These are phyloP conservation scores for Metschnikowia picachoensis DNA, from an alignment of 805 yeast genomes.

Conservation along the genomic window DNA sequence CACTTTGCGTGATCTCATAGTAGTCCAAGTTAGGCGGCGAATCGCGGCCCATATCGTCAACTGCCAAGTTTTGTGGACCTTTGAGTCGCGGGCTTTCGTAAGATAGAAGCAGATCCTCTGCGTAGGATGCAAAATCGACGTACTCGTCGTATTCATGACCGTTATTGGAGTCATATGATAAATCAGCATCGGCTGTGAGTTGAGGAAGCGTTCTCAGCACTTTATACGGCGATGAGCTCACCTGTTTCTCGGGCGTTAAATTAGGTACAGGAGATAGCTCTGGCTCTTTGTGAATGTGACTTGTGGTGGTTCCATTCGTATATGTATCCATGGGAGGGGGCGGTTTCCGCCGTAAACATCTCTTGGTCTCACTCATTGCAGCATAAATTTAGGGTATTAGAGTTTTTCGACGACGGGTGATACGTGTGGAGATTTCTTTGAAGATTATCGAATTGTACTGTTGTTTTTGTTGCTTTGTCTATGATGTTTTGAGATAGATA, in stretches of 20 bases:
- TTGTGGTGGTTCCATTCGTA: background rate
- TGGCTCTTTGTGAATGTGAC: background rate
- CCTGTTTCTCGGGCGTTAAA: constrained; percentile 5
- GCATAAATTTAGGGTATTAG: background rate
- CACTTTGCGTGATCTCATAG: background rate
- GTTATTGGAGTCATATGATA: constrained; percentile 1
- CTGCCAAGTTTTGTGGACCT: constrained; percentile 40
- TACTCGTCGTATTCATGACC: background rate
- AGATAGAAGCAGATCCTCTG: constrained; percentile 24
- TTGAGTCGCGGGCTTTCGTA: constrained; percentile 35
- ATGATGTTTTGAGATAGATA: background rate
- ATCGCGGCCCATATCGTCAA: constrained; percentile 20
- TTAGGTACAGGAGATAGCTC: background rate
- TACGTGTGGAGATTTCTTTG: background rate
- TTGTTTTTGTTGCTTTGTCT: background rate
- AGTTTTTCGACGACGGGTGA: background rate
- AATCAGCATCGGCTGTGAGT: constrained; percentile 1
- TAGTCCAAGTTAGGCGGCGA: background rate
- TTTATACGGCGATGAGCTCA: background rate
- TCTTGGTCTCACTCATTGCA: constrained; percentile 3
- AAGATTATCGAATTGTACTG: background rate
- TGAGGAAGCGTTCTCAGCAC: background rate
- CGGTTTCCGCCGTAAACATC: constrained; percentile 14
- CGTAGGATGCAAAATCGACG: constrained; percentile 2
- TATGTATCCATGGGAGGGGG: constrained; percentile 6